Evolutionary conservation across 1,284 basidiomycete species (phyloP), one percentile per base, ranked within the genome.

Genomic region (Cystobasidium slooffiae): DNA sequence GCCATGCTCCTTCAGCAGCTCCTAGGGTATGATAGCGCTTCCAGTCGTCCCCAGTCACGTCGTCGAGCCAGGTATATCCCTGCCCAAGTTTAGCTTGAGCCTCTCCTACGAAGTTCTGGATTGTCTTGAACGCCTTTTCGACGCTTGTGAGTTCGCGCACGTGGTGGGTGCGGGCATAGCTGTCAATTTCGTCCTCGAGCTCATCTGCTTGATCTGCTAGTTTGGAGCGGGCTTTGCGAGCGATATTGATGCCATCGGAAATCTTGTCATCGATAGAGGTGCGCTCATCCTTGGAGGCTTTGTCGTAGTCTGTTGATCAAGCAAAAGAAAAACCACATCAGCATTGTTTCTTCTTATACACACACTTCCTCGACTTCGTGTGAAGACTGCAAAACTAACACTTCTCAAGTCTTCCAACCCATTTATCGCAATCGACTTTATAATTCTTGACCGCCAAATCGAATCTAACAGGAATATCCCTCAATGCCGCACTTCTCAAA

Each of bases 1-100:
- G 64, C 68, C 77, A 78, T 46, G 76, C 76, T 51, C 75, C 55
- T 65, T 79, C 77, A 16, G 77, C 76, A 14, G 72, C 67, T 41
- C 58, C 73, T 5, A 80, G 74, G 1, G 69, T 68, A 73, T 80
- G 79, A 72, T 78, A 80, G 31, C 78, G 74, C 74, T 52, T 55
- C 79, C 79, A 80, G 41, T 80, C 79, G 58, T 75, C 73, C 41
- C 75, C 61, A 16, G 76, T 75, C 5, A 77, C 78, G 31, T 78
- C 77, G 61, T 80, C 77, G 43, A 80, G 75, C 77, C 77, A 78
- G 4, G 78, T 78, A 69, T 75, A 78, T 0, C 79, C 76, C 14
- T 68, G 68, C 0, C 78, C 76, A 31, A 79, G 76, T 56, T 80
- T 78, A 56, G 76, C 74, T 76, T 79, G 78, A 10, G 77, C 78